Percentiles rank a stretch among this genome's conserved stretches.
Evolutionary conservation across 2,329 filamentous ascomycete genomes (phyloP).

Genomic region (Botrytis porri): DNA sequence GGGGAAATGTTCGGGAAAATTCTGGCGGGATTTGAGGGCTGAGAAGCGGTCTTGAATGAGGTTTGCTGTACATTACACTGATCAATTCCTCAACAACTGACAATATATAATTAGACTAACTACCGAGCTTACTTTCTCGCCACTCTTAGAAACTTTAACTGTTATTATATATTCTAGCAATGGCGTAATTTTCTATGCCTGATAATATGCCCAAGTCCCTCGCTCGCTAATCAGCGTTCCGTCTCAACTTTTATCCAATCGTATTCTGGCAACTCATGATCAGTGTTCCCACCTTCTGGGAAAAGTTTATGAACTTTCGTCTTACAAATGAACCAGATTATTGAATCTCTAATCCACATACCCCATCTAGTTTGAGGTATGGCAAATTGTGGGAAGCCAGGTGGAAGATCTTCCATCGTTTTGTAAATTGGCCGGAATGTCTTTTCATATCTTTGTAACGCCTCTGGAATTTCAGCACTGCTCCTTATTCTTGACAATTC

Average conservation of each 20-base stretch:
- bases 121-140: not conserved
- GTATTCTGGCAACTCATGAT: conserved; percentile 43
- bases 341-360: conserved; percentile 44
- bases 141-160: not conserved
- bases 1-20: conserved; percentile 34
- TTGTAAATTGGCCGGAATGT: conserved; percentile 36
- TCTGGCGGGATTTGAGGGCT: conserved; percentile 28
- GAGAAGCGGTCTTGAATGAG: not conserved
- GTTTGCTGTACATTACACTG: not conserved
- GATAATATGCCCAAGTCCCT: not conserved
- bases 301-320: conserved; percentile 38
- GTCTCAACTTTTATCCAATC: conserved; percentile 22
- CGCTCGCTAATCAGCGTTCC: not conserved
- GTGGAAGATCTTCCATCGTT: conserved; percentile 34
- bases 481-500: conserved; percentile 39
- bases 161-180: not conserved
- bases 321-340: conserved; percentile 41
- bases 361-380: conserved; percentile 47
- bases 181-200: not conserved
- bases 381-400: conserved; percentile 39
- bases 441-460: conserved; percentile 40
- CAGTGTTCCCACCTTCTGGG: conserved; percentile 30
- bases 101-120: not conserved
- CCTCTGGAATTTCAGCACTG: conserved; percentile 36
- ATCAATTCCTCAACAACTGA: not conserved